Base-by-base conservation (phyloP, 176 grass and related monocot species). In the Hordeum vulgare region DNA sequence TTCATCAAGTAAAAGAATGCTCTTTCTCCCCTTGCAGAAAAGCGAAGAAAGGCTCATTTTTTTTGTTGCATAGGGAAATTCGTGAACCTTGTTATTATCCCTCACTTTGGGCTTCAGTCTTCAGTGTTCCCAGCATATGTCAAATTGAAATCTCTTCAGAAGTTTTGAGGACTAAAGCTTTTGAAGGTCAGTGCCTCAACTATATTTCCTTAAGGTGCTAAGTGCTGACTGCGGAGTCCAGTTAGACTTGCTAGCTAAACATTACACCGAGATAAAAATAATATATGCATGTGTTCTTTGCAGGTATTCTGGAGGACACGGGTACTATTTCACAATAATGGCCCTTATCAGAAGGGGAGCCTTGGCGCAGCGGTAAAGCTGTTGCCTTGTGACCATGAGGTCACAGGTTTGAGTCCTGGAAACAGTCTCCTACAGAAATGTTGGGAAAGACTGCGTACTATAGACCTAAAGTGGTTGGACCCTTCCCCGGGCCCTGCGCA, bases 241-340 rank as follows among this genome's bases (percentile, higher is more conserved):
- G 9, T 71, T 71, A 24, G 31, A 78, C 9, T 62, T 78, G 47
- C n/a, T n/a, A 82, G 66, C 11, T 37, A 62, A 35, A 63, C 51
- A 29, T 54, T 80, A 5, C 39, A 62, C 54, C 6, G 75, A 35
- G 29, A 81, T 29, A 49, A 61, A 18, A 60, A 49, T 1, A 24
- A 68, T 75, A n/a, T 84, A 33, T 79, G 20, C 11, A 54, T 51
- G 56, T 83, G 41, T 81, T 76, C 23, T 63, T 81, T 85, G 39
- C 61, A 85, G 82, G 61, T 53, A 54, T 39, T 61, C 15, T 80
- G 49, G 56, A 85, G 25, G 54, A 83, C 27, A 58, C 44, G 7
- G 51, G 24, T 79, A 33, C 13, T 63, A 13, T 51, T 83, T 61
- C 77, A 65, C 65, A 78, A 68, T 35, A 59, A 11, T 82, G 62